A percentile compares a stretch with the other conserved stretches of the same genome.
Evolutionary conservation across 2,329 filamentous ascomycete species (phyloP).

Genomic region (Ceratocystis diversiconidia): DNA sequence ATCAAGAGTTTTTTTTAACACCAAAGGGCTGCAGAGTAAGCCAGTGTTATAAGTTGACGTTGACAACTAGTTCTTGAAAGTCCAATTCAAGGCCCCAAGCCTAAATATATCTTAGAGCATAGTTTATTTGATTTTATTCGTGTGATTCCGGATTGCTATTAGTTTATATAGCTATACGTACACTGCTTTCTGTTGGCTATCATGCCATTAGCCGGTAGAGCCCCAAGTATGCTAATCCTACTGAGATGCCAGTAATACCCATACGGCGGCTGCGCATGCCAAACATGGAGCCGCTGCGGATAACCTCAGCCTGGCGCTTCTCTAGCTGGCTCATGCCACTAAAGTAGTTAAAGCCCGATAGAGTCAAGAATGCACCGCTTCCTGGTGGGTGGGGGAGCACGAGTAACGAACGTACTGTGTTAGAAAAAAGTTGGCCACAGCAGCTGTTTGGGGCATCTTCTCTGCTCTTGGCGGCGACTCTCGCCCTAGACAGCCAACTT

Average conservation of each 20-base stretch:
- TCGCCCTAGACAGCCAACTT: constrained; percentile 23
- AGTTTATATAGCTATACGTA: no score
- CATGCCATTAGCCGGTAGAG: constrained; percentile 38
- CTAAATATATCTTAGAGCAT: background rate
- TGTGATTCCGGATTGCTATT: no score
- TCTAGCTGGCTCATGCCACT: constrained; percentile 60
- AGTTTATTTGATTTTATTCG: no score
- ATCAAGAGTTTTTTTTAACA: no score
- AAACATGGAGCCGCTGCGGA: constrained; percentile 55
- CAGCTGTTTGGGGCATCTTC: background rate
- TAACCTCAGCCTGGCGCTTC: constrained; percentile 48
- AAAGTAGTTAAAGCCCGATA: constrained; percentile 64
- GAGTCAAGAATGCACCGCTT: constrained; percentile 58
- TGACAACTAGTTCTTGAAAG: no score
- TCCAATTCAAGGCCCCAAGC: background rate
- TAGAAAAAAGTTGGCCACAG: background rate
- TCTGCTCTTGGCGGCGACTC: background rate
- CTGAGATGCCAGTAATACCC: constrained; percentile 53
- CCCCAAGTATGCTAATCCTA: constrained; percentile 54
- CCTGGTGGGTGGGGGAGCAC: constrained; percentile 32
- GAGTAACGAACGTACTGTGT: constrained; percentile 8
- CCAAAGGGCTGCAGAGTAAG: no score
- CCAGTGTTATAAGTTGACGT: no score
- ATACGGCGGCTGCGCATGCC: constrained; percentile 56
- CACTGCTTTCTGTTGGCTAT: background rate